A percentile compares a stretch with the other conserved stretches of the same genome.
phyloP scores from a whole-genome alignment of 2,329 filamentous ascomycete species.

The Alternaria ventricosa region DNA sequence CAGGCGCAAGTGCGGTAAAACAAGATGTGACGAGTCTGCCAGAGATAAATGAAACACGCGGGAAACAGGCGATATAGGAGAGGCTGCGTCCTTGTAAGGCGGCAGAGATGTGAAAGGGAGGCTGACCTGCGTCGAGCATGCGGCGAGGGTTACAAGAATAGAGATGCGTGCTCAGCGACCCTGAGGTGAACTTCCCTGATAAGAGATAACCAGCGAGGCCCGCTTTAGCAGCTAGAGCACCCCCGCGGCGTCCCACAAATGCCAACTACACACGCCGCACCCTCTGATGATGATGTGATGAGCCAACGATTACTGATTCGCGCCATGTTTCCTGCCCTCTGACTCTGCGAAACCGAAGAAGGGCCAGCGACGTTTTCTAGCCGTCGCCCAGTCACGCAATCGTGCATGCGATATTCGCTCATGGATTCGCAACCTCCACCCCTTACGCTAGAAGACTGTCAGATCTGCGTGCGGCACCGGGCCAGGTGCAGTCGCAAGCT shows the following conservation, averaged over 20 bases:
- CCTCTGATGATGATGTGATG: constrained; percentile 24
- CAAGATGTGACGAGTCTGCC: constrained; percentile 8
- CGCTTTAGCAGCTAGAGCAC: neutral
- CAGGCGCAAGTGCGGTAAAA: constrained; percentile 21
- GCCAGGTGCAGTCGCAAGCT: neutral
- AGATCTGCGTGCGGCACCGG: neutral
- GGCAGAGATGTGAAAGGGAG: neutral
- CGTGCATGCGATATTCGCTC: neutral
- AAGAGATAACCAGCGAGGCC: constrained; percentile 1
- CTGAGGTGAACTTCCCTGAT: neutral
- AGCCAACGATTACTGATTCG: constrained; percentile 13
- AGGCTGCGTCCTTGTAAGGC: neutral
- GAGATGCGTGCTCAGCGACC: neutral
- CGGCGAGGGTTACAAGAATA: neutral
- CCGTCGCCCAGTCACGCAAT: constrained; percentile 7
- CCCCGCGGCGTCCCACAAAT: constrained; percentile 7
- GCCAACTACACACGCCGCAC: constrained; percentile 8
- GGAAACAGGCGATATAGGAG: neutral
- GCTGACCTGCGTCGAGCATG: neutral
- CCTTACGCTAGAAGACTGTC: neutral
- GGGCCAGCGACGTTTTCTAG: neutral
- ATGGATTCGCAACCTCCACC: neutral
- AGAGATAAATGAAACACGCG: neutral
- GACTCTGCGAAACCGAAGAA: constrained; percentile 5
- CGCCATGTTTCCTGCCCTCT: neutral